These are phyloP conservation scores for Brassica hybrid DNA, from an alignment of 441 rosid species.

Conservation along the genomic window DNA sequence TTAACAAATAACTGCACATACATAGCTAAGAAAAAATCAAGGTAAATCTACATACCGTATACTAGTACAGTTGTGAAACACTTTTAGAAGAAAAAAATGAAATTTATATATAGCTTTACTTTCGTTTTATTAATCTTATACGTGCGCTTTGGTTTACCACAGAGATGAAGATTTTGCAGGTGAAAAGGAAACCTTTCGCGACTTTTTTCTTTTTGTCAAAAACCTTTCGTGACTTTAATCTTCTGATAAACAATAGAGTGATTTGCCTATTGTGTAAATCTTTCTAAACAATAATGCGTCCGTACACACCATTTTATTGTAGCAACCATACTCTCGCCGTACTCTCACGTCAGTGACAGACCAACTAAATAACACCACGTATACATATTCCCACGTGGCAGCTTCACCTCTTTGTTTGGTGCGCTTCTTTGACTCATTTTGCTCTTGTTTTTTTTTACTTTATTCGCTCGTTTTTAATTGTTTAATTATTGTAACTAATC, in stretches of 20 bases:
- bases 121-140: no score
- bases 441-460: slow-evolving; percentile 7
- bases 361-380: neutral
- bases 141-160: no score
- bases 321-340: neutral
- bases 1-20: no score
- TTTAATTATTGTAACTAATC: slow-evolving; percentile 1
- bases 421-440: neutral
- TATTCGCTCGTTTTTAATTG: neutral
- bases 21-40: no score
- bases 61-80: no score
- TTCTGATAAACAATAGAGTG: neutral
- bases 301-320: neutral
- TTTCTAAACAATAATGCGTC: neutral
- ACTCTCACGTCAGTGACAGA: neutral
- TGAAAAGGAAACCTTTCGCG: neutral
- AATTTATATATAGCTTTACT: no score
- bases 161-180: neutral
- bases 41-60: no score
- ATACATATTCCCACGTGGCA: neutral
- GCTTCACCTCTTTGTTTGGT: neutral
- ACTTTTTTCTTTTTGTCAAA: no score
- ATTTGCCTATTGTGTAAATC: no score
- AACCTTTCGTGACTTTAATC: neutral
- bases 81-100: no score